Evolutionary conservation across 225 moss, liverwort and hornwort species (phyloP), one percentile per base, ranked within the genome.

Genomic region (Straminergon stramineum): DNA sequence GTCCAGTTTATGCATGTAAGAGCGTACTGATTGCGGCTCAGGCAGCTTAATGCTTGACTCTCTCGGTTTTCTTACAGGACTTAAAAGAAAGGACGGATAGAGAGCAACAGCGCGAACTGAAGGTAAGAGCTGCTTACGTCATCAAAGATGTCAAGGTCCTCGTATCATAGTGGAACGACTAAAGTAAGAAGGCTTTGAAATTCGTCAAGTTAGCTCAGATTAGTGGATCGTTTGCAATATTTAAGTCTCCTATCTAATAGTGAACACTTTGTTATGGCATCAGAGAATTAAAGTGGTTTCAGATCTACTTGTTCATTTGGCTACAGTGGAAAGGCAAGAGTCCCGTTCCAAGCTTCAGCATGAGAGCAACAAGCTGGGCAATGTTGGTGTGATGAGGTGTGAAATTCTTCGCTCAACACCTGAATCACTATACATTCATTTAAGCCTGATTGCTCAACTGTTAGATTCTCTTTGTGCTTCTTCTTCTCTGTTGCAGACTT

Each of bases 231-330:
- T 86, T 87, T 90, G 57, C 60, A 55, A 17, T 64, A 74, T 63
- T 53, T 62, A 63, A 75, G 77, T 65, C 69, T 88, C 61, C 41
- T 81, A 82, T 84, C 90, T 92, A 70, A 93, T 87, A 58, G 34
- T 92, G 93, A 77, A 87, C 45, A 88, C 52, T 67, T 86, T 86
- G 89, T 93, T 89, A 13, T 91, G 75, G 45, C 81, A 83, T 86
- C 97, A 98, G 98, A 95, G 97, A 89, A 92, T 98, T 79, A 96
- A 97, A 95, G 98, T 97, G 66, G 96, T 98, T 81, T 98, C 98
- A 70, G 98, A 98, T 90, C 92, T 98, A 82, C 93, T 98, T 80
- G 96, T 98, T 87, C 85, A 96, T 63, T 93, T 95, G 81, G 96
- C 96, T 88, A 97, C 93, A 83, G 95, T 95, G 91, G 98, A 97